Evolutionary conservation across 768 basidiomycete genomes (phyloP).

Genomic region (Suillus weaverae): DNA sequence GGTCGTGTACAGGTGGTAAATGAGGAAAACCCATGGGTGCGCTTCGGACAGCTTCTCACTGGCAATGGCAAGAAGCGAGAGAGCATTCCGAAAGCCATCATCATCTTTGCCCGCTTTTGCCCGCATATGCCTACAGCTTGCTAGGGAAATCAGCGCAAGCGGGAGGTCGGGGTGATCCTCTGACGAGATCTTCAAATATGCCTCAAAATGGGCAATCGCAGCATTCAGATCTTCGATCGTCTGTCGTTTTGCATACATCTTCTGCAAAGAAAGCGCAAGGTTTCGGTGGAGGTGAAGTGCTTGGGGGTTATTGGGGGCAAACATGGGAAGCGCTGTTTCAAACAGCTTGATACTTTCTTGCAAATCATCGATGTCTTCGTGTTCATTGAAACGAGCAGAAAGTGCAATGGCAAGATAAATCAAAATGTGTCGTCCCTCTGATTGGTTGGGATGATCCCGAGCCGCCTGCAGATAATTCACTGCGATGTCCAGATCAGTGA

Average conservation of each 20-base stretch:
- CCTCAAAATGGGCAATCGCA: slow-evolving; percentile 8
- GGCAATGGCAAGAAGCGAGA: neutral
- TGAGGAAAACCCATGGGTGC: neutral
- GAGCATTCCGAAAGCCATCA: slow-evolving; percentile 5
- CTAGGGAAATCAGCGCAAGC: neutral
- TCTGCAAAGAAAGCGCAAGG: slow-evolving; percentile 14
- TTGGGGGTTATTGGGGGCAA: slow-evolving; percentile 14
- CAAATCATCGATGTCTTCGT: slow-evolving; percentile 13
- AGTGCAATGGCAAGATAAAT: slow-evolving; percentile 15
- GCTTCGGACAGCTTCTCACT: slow-evolving; percentile 13
- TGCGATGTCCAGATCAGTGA: slow-evolving; percentile 18
- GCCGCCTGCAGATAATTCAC: slow-evolving; percentile 15
- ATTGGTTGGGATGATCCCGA: slow-evolving; percentile 10
- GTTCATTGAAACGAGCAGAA: slow-evolving; percentile 11
- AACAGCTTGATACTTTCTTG: slow-evolving; percentile 17
- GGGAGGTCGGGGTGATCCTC: slow-evolving; percentile 14
- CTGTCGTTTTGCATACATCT: slow-evolving; percentile 5
- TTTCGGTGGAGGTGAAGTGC: slow-evolving; percentile 11
- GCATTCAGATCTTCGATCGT: neutral
- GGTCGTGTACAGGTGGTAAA: neutral
- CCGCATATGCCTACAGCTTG: slow-evolving; percentile 7
- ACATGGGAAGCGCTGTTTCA: slow-evolving; percentile 7
- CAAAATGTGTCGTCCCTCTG: slow-evolving; percentile 8
- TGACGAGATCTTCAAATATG: slow-evolving; percentile 13
- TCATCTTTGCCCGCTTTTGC: neutral